Percentiles rank a stretch among this genome's conserved stretches.
Conservation (phyloP, 495 filamentous ascomycete genomes). For the Neurospora sp. region DNA sequence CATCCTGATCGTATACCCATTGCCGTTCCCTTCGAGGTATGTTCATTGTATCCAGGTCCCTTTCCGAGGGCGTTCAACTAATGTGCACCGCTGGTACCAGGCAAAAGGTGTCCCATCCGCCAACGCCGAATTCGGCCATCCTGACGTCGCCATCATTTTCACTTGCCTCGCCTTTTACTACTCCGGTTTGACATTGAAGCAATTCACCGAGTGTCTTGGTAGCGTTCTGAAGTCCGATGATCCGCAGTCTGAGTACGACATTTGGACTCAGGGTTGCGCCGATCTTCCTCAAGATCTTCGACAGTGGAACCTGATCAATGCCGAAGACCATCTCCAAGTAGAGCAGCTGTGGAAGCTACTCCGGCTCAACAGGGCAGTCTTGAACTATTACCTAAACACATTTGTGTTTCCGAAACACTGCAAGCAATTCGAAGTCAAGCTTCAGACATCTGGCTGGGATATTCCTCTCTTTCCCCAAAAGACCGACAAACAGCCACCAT, state of each 20-base stretch:
- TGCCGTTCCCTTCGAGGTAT: conserved; percentile 21
- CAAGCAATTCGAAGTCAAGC: conserved; percentile 41
- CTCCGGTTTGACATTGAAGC: conserved; percentile 26
- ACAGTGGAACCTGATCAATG: conserved; percentile 40
- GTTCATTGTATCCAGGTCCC: background rate
- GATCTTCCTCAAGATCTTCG: conserved; percentile 31
- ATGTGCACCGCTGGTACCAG: background rate
- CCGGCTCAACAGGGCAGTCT: conserved; percentile 23
- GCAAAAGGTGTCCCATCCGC: conserved; percentile 7
- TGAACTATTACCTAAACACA: conserved; percentile 44
- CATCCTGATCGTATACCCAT: conserved; percentile 29
- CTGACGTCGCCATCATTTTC: conserved; percentile 44
- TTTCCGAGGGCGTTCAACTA: background rate
- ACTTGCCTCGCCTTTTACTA: conserved; percentile 46
- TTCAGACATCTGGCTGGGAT: conserved; percentile 46
- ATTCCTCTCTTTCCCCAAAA: conserved; percentile 27
- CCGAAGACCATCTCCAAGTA: conserved; percentile 37
- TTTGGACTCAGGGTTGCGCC: conserved; percentile 25
- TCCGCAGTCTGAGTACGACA: conserved; percentile 37
- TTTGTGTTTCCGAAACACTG: conserved; percentile 45
- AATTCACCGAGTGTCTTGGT: conserved; percentile 31
- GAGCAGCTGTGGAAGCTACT: conserved; percentile 30
- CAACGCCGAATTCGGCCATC: conserved; percentile 29
- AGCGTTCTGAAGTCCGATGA: conserved; percentile 41
- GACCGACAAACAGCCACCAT: background rate